Evolutionary conservation across 768 basidiomycete species (phyloP).

Genomic region (Naganishia friedmannii): DNA sequence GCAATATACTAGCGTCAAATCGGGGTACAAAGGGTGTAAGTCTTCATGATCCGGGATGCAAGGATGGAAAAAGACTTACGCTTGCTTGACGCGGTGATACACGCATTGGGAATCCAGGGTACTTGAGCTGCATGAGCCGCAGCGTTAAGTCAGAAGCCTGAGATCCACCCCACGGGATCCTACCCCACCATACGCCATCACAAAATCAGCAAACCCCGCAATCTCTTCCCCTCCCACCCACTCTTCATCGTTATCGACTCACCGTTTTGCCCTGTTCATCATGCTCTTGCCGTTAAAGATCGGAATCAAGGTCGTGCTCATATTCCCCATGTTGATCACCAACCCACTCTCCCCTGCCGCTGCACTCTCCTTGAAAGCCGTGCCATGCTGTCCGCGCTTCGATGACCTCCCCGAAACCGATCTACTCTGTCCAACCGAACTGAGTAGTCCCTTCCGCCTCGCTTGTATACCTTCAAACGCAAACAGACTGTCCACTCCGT

Average conservation of each 20-base stretch:
- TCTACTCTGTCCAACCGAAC: not conserved
- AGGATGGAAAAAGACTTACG: conserved; percentile 56
- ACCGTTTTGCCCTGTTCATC: conserved; percentile 84
- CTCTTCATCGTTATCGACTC: conserved; percentile 29
- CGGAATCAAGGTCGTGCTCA: conserved; percentile 86
- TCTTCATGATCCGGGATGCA: not conserved
- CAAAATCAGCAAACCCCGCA: not conserved
- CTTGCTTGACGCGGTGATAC: conserved; percentile 73
- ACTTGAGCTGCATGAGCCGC: conserved; percentile 91
- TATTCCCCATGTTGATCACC: conserved; percentile 84
- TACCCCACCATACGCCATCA: conserved; percentile 49
- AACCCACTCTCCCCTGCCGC: conserved; percentile 63
- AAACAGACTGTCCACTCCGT: conserved; percentile 85
- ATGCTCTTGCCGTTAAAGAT: conserved; percentile 77
- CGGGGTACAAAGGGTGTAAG: not conserved
- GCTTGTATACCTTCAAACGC: conserved; percentile 53
- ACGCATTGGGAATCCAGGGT: conserved; percentile 84
- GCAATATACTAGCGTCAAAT: conserved; percentile 72
- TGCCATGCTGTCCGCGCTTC: not conserved
- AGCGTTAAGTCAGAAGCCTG: conserved; percentile 89
- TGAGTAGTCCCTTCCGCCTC: conserved; percentile 5
- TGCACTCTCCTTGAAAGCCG: conserved; percentile 36
- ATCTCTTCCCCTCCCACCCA: too few species aligned
- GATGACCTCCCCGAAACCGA: not conserved
- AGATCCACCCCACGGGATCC: conserved; percentile 89